A percentile compares a stretch with the other conserved stretches of the same genome.
Conservation (phyloP, 306 rosid species). For the Bauhinia variegata region DNA sequence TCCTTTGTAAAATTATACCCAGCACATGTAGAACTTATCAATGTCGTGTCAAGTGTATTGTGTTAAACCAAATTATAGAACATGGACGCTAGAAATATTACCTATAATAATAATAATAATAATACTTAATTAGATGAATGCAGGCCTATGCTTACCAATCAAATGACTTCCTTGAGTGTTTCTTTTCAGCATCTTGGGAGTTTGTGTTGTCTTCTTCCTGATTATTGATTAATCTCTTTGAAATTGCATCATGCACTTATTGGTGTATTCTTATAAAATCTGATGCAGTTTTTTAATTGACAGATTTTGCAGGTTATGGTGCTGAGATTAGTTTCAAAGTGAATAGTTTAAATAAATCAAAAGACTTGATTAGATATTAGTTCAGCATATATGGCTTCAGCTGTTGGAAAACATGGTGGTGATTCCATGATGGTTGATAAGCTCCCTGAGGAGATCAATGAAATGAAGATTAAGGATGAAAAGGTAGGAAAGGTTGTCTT, state of each 20-base stretch:
- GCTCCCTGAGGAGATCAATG: slow-evolving; percentile 62
- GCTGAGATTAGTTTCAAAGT: not conserved
- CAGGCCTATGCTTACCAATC: no score
- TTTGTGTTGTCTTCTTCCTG: not conserved
- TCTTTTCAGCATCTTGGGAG: not conserved
- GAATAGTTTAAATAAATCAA: not conserved
- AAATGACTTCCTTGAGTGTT: no score
- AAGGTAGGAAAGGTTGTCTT: slow-evolving; percentile 39
- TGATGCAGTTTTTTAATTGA: not conserved
- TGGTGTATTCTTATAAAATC: not conserved
- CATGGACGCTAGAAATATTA: no score
- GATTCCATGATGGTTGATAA: slow-evolving; percentile 47
- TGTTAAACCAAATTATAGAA: no score
- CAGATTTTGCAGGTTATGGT: no score
- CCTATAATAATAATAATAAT: not conserved
- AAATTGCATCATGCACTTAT: not conserved
- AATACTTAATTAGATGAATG: not conserved
- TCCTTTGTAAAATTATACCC: no score
- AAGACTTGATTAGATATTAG: slow-evolving; percentile 7
- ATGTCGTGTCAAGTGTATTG: no score
- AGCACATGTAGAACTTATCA: no score
- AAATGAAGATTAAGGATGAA: slow-evolving; percentile 72
- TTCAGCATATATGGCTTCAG: slow-evolving; percentile 45
- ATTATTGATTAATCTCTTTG: not conserved
- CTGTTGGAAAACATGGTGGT: slow-evolving; percentile 42